These are phyloP conservation scores for Kalanchoe fedtschenkoi DNA, from an alignment of 164 flowering plant species.

Conservation along the genomic window DNA sequence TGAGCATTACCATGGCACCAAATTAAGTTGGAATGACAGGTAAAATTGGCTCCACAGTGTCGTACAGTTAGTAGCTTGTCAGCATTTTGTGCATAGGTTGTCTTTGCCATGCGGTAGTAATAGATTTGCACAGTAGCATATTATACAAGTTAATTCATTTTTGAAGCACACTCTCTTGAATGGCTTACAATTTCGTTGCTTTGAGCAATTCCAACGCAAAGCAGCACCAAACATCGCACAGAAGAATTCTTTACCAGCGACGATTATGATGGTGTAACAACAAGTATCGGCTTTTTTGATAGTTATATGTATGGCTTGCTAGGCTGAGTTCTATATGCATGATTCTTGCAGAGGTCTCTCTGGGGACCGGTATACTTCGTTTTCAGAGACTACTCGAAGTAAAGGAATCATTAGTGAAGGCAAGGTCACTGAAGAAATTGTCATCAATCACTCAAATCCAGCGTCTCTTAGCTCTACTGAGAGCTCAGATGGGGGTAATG, in stretches of 20 bases:
- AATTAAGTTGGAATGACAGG: constrained; percentile 34
- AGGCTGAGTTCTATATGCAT: neutral
- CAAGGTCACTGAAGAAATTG: constrained; percentile 33
- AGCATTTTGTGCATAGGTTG: neutral
- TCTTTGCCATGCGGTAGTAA: neutral
- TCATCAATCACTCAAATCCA: constrained; percentile 40
- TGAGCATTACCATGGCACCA: constrained; percentile 30
- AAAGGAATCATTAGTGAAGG: constrained; percentile 23
- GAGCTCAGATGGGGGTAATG: constrained; percentile 56
- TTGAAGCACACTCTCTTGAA: neutral
- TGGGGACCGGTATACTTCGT: constrained; percentile 20
- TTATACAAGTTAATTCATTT: too few relatives aligned
- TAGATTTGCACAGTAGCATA: neutral
- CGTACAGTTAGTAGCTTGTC: neutral
- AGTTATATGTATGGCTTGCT: neutral
- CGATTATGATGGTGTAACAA: neutral
- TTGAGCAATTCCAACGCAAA: neutral
- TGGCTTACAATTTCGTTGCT: neutral
- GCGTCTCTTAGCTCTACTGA: constrained; percentile 49
- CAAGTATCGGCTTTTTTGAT: too few relatives aligned
- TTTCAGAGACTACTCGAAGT: constrained; percentile 19
- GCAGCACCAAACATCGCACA: neutral
- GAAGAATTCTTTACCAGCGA: neutral
- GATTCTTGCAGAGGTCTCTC: constrained; percentile 16
- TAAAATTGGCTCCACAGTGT: constrained; percentile 10